Evolutionary conservation across 1,284 basidiomycete genomes (phyloP), one percentile per base, ranked within the genome.

Genomic region (Apiotrichum gamsii): DNA sequence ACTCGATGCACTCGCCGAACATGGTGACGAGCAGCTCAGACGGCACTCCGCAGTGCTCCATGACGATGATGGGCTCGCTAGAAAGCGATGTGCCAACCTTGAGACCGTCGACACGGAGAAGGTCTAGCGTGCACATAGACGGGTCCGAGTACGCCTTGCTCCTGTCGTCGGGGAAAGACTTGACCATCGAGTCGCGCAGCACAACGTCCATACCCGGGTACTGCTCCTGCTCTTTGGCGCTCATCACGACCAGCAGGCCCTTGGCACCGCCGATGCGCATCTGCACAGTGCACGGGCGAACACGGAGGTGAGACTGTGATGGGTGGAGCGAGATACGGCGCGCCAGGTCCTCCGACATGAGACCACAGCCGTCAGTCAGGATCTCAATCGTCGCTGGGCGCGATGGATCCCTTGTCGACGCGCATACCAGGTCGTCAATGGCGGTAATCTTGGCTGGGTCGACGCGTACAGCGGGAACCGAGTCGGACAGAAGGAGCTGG

Each of bases 311-410:
- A 1, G 24, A 10, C 3, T 60, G 43, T 16, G 39, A 41, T 3
- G 56, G 51, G 32, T 56, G 51, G 2, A 35, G 39, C 32, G 33
- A 46, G 5, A 69, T 51, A 2, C 51, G 47, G 6, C 48, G 44
- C 13, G 65, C 65, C 5, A 67, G 39, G 10, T 19, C 36, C 16
- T 59, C 50, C 15, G 64, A 64, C 67, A 69, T 69, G 13, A 65
- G 44, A 16, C 67, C 67, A 38, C 64, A 66, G 2, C 67, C 67
- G 34, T 69, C 67, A 3, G 62, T 67, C 13, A 69, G 44, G 15
- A 40, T 52, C 30, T 52, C 41, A 4, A 21, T 13, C 1, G 45
- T 31, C 3, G 21, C 30, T 3, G 50, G 45, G 11, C 25, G 8
- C 3, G 25, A 9, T 3, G 41, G 47, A 20, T 43, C 16, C 3